phyloP scores from a whole-genome alignment of 768 basidiomycete species.

The Vararia minispora region DNA sequence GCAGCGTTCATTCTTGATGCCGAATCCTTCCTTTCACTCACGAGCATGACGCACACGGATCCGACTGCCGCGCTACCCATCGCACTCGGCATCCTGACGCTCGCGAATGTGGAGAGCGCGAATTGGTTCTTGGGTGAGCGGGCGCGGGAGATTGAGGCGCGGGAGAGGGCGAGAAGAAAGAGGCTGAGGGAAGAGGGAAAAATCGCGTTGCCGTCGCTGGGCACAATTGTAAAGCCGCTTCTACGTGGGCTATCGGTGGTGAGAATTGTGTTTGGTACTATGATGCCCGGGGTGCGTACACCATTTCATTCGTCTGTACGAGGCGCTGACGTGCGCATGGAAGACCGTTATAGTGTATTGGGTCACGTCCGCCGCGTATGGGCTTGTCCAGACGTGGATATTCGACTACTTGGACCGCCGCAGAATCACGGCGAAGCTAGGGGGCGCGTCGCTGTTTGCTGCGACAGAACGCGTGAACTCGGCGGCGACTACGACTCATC shows the following conservation, averaged over 20 bases:
- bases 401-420: slow-evolving; percentile 53
- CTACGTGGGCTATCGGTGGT: slow-evolving; percentile 49
- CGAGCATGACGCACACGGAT: slow-evolving; percentile 60
- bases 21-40: slow-evolving; percentile 66
- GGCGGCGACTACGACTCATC: no score
- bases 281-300: slow-evolving; percentile 59
- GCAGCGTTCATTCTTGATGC: slow-evolving; percentile 63
- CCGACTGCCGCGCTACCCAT: slow-evolving; percentile 62
- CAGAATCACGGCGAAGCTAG: no score
- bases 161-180: slow-evolving; percentile 36
- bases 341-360: slow-evolving; percentile 68
- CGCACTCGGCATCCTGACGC: slow-evolving; percentile 56
- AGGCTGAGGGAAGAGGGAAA: slow-evolving; percentile 31
- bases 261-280: slow-evolving; percentile 54
- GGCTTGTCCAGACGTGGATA: slow-evolving; percentile 63
- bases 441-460: no score
- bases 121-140: slow-evolving; percentile 60
- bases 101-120: slow-evolving; percentile 72
- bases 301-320: slow-evolving; percentile 1
- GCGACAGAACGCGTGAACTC: no score
- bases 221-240: slow-evolving; percentile 39
- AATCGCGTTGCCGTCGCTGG: slow-evolving; percentile 33
- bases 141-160: slow-evolving; percentile 38
- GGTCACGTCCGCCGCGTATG: slow-evolving; percentile 67
- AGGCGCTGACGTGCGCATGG: slow-evolving; percentile 5